Percentiles rank a stretch among this genome's conserved stretches.
Evolutionary conservation across 306 rosid genomes (phyloP).

Genomic region (Quercus berberidifolia): DNA sequence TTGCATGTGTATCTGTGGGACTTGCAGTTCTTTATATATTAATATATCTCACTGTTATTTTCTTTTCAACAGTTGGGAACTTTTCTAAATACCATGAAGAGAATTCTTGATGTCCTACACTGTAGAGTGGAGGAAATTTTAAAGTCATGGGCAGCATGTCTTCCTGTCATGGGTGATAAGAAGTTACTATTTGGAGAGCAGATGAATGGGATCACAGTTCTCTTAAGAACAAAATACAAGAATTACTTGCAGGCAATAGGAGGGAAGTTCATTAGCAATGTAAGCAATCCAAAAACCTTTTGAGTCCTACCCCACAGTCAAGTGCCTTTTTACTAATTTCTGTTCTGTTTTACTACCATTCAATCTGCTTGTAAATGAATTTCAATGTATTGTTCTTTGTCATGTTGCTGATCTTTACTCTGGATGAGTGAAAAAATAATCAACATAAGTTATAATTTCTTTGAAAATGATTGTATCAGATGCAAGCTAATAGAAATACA

Average conservation of each 20-base stretch:
- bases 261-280: constrained; percentile 85
- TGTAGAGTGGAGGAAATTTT: constrained; percentile 88
- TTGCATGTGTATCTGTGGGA: not conserved
- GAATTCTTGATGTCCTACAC: constrained; percentile 91
- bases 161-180: constrained; percentile 77
- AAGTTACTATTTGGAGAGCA: constrained; percentile 82
- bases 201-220: constrained; percentile 84
- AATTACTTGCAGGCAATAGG: constrained; percentile 88
- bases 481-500: constrained; percentile 71
- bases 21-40: not conserved
- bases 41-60: constrained; percentile 17
- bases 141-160: constrained; percentile 83
- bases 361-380: constrained; percentile 2
- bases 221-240: constrained; percentile 88
- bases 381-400: not conserved
- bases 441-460: not conserved
- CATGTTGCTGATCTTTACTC: not conserved
- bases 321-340: not conserved
- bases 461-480: constrained; percentile 37
- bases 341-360: not conserved
- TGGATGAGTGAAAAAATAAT: not conserved
- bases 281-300: constrained; percentile 30
- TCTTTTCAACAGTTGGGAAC: constrained; percentile 64
- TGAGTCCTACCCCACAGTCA: not conserved
- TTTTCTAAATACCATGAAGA: constrained; percentile 85